phyloP scores from a whole-genome alignment of 2,329 filamentous ascomycete genomes.

The Aureobasidium uvarum region DNA sequence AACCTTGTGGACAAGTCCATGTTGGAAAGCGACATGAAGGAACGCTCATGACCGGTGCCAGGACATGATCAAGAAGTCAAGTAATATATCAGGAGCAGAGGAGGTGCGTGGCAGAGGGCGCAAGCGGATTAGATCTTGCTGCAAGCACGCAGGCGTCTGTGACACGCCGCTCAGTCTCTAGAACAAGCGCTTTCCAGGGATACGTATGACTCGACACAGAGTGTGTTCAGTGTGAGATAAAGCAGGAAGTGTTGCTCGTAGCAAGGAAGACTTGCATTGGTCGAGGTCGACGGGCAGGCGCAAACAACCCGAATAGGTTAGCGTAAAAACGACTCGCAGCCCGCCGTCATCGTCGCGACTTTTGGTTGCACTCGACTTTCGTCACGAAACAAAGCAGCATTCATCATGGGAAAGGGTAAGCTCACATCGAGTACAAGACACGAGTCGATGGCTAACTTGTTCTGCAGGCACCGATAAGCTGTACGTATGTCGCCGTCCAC shows the following conservation, averaged over 20 bases:
- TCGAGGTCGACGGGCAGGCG: neutral
- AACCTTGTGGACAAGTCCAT: neutral
- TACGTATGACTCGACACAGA: neutral
- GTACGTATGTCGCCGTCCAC: slow-evolving; percentile 38
- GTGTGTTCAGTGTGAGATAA: neutral
- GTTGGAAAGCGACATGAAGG: neutral
- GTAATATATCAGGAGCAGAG: neutral
- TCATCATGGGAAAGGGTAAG: slow-evolving; percentile 33
- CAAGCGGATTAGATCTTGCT: neutral
- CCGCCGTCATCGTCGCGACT: slow-evolving; percentile 7
- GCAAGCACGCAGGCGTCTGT: neutral
- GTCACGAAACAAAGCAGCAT: neutral
- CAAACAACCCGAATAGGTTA: slow-evolving; percentile 14
- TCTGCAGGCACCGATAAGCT: slow-evolving; percentile 40
- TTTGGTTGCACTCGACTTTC: slow-evolving; percentile 14
- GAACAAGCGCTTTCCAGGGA: too few species aligned
- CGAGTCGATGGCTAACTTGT: neutral
- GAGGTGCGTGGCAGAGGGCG: neutral
- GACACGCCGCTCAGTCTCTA: neutral
- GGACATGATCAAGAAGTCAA: neutral
- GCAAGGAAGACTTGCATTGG: neutral
- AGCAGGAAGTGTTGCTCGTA: neutral
- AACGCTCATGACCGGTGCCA: neutral
- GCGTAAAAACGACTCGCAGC: neutral
- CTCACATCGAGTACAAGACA: neutral